A percentile compares a stretch with the other conserved stretches of the same genome.
phyloP scores from a whole-genome alignment of 129 eudicot genomes.

The Calendula officinalis region DNA sequence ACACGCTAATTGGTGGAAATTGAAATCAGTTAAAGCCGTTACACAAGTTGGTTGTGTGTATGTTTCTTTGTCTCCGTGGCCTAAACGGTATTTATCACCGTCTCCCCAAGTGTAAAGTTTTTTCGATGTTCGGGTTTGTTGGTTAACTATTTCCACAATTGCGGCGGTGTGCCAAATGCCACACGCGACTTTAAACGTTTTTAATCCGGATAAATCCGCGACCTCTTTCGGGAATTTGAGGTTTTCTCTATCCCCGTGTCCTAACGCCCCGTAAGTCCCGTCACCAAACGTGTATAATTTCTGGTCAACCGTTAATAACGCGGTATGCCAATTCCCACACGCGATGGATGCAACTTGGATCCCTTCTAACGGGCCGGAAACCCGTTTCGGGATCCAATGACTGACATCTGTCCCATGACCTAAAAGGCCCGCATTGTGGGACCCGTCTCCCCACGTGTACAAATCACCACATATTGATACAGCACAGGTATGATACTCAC shows the following conservation, averaged over 20 bases:
- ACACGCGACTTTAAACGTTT: conserved; percentile 71
- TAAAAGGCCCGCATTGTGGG: conserved; percentile 79
- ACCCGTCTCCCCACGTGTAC: conserved; percentile 91
- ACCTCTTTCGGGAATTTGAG: conserved; percentile 65
- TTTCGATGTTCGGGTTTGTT: conserved; percentile 34
- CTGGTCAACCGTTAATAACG: conserved; percentile 51
- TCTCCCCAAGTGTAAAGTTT: conserved; percentile 96
- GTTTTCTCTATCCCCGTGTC: conserved; percentile 75
- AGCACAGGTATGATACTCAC: conserved; percentile 88
- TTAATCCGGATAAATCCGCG: conserved; percentile 47
- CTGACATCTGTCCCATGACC: conserved; percentile 92
- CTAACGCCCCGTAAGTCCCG: conserved; percentile 76
- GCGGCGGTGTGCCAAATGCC: conserved; percentile 98
- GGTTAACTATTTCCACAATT: conserved; percentile 60
- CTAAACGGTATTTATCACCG: conserved; percentile 78
- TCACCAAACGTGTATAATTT: conserved; percentile 83
- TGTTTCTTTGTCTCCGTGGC: conserved; percentile 71
- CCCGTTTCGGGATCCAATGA: conserved; percentile 90
- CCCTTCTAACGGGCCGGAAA: conserved; percentile 78
- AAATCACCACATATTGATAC: conserved; percentile 74
- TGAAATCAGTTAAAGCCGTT: conserved; percentile 63
- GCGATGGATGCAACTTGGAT: conserved; percentile 67
- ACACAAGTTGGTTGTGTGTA: conserved; percentile 68
- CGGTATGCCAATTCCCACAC: conserved; percentile 90
- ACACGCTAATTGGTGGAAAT: conserved; percentile 78